Conservation (phyloP, 1,139 yeast species). For the Kodamaea anthophila region DNA sequence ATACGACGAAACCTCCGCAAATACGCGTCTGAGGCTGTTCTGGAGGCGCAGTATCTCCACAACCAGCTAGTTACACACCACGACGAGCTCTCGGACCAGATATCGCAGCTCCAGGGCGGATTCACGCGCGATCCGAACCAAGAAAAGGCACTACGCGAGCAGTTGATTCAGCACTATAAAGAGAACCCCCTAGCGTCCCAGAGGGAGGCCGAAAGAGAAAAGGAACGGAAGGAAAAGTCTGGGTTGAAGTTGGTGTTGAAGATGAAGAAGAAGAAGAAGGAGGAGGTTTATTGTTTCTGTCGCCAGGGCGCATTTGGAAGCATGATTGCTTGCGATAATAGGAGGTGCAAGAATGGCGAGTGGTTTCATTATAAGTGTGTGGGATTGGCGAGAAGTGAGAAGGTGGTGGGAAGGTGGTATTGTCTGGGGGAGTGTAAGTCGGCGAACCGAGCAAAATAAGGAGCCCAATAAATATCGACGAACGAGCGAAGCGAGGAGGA, state of each 20-base stretch:
- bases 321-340: conserved; percentile 45
- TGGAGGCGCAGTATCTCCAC: conserved; percentile 29
- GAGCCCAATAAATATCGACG: conserved; percentile 15
- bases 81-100: conserved; percentile 23
- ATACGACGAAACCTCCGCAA: conserved; percentile 12
- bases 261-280: conserved; percentile 14
- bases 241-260: conserved; percentile 27
- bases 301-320: conserved; percentile 40
- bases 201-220: conserved; percentile 34
- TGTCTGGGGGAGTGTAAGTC: conserved; percentile 33
- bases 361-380: conserved; percentile 49
- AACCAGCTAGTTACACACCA: conserved; percentile 32
- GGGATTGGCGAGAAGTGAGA: conserved; percentile 25
- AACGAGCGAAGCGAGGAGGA: too few relatives aligned
- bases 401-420: conserved; percentile 34
- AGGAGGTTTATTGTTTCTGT: conserved; percentile 37
- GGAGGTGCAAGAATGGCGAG: conserved; percentile 40
- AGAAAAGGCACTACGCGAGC: conserved; percentile 21
- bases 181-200: conserved; percentile 35
- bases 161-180: conserved; percentile 30
- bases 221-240: conserved; percentile 13
- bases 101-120: conserved; percentile 23
- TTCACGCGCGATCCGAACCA: conserved; percentile 7
- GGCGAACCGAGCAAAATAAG: conserved; percentile 9
- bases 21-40: conserved; percentile 24